Evolutionary conservation across 1,139 yeast genomes (phyloP), one percentile per base, ranked within the genome.

Genomic region (Yamadazyma triangularis): DNA sequence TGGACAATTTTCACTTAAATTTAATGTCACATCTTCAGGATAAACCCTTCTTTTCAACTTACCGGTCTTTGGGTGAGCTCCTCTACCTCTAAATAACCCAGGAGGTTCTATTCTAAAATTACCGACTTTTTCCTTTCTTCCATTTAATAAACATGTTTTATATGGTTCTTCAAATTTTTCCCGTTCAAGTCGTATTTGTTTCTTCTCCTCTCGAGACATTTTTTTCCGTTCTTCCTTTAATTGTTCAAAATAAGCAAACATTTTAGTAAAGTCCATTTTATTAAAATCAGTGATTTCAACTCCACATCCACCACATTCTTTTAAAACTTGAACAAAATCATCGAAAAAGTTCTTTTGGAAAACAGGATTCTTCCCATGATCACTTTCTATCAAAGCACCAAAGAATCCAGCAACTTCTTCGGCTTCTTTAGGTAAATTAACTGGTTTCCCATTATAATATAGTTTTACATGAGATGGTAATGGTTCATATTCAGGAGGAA

Each of bases 331-430:
- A 27, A 63, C 42, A 48, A 91, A 88, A 56, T 91, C 98, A 16
- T 66, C 58, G 47, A 89, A 89, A 60, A 91, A 91, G 54, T 91
- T 91, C 51, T 79, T 74, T 45, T 81, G 94, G 56, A 91, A 91
- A 1, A 77, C 79, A 0, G 94, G 89, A 51, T 88, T 89, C 42
- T 78, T 72, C 10, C 89, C 94, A 56, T 89, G 96, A 44, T 88
- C 96, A 0, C 93, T 74, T 45, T 85, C 89, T 26, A 89, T 41
- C 77, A 89, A 73, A 6, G 96, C 96, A 12, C 84, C 97, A 56
- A 70, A 91, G 51, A 88, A 89, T 0, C 96, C 96, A 0, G 96
- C 97, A 22, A 91, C 96, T 56, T 91, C 97, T 57, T 91, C 98
- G 2, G 96, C 97, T 34, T 72, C 85, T 1, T 64, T 59, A 0